A percentile compares a stretch with the other conserved stretches of the same genome.
Conservation (phyloP, 352 stramenopile genomes). For the Phytophthora aleatoria region DNA sequence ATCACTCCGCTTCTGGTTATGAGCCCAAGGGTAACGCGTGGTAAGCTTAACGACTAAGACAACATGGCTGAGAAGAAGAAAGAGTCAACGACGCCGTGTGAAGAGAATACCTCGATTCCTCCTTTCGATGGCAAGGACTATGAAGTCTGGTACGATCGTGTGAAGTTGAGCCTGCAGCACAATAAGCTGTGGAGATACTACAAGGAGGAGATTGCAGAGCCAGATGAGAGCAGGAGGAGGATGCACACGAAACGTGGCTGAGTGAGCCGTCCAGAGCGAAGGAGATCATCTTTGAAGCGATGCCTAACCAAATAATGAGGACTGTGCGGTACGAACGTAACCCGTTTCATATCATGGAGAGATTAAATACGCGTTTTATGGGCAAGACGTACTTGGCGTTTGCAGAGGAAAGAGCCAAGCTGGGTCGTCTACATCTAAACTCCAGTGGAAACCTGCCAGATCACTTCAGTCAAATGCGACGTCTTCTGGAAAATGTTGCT, state of each 20-base stretch:
- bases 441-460: not conserved
- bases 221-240: not conserved
- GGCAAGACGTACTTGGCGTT: not conserved
- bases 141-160: not conserved
- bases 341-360: not conserved
- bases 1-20: not conserved
- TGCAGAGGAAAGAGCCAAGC: not conserved
- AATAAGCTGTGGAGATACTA: not conserved
- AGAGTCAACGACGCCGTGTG: not conserved
- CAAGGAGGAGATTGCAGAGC: not conserved
- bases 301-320: not conserved
- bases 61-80: not conserved
- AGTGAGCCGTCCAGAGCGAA: not conserved
- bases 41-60: not conserved
- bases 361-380: not conserved
- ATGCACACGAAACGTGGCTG: not conserved
- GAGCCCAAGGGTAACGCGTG: not conserved
- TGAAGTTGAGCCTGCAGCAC: not conserved
- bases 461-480: not conserved
- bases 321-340: not conserved
- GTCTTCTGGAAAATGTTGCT: not conserved
- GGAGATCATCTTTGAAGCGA: not conserved
- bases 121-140: not conserved
- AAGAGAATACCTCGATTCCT: not conserved
- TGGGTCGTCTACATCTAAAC: not conserved